Evolutionary conservation across 2,329 filamentous ascomycete species (phyloP), one percentile per base, ranked within the genome.

Genomic region (Berkeleyomyces rouxiae): DNA sequence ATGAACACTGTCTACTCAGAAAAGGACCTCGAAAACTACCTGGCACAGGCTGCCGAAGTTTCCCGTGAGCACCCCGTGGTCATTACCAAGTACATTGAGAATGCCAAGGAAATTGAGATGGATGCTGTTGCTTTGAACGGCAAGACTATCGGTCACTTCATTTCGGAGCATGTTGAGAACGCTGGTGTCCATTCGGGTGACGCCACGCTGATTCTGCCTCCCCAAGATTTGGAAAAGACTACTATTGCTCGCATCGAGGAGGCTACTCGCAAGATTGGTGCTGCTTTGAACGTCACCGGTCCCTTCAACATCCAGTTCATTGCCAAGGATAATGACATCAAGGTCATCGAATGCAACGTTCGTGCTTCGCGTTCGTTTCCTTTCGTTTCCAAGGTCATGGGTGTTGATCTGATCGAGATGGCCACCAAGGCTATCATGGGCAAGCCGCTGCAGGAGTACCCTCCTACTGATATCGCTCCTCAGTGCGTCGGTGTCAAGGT

Each of bases 251-350:
- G 92, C 67, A 97, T 99, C 64, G 90, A 92, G 72, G 91, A 96
- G 72, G 93, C 93, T 2, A 97, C 93, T 11, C 82, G 86, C 68
- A 97, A 97, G 81, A 97, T 99, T 69, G 93, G 87, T 67, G 85
- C 87, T 66, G 92, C 93, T 13, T 81, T 97, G 64, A 96, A 97
- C 72, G 87, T 99, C 63, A 97, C 93, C 47, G 93, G 93, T 59
- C 93, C 93, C 31, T 96, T 87, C 82, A 99, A 99, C 76, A 99
- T 99, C 67, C 93, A 99, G 73, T 97, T 99, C 77, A 99, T 99
- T 70, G 93, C 93, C 70, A 97, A 97, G 78, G 91, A 97, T 73
- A 97, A 97, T 72, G 92, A 97, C 68, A 97, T 99, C 79, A 97
- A 97, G 79, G 93, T 99, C 67, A 99, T 99, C 67, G 93, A 99